phyloP scores from a whole-genome alignment of 139 green algal species.

The Dunaliella primolecta region DNA sequence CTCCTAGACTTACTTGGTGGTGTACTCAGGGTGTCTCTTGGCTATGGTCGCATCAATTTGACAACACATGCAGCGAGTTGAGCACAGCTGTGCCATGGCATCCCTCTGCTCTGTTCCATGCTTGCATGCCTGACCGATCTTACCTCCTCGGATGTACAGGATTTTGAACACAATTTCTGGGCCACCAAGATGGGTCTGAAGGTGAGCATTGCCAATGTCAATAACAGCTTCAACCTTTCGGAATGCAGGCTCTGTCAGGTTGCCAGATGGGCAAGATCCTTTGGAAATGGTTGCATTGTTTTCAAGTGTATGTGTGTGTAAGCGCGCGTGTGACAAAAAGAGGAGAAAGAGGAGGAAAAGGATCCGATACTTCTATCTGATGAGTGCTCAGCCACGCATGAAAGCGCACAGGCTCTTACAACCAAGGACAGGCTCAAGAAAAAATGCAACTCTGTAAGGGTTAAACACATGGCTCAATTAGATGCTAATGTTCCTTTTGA shows the following conservation, averaged over 20 bases:
- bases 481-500: not conserved
- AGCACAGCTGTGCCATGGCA: not conserved
- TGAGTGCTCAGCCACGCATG: too few relatives aligned
- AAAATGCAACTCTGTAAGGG: not conserved
- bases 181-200: constrained; percentile 38
- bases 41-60: not conserved
- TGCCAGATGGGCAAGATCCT: too few relatives aligned
- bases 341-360: too few relatives aligned
- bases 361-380: too few relatives aligned
- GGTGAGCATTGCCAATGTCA: constrained; percentile 4
- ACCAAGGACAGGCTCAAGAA: not conserved
- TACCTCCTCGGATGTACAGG: not conserved
- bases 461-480: not conserved
- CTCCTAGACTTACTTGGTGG: too few relatives aligned
- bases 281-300: not conserved
- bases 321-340: too few relatives aligned
- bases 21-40: too few relatives aligned
- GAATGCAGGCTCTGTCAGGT: too few relatives aligned
- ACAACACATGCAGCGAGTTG: not conserved
- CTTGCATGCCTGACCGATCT: not conserved
- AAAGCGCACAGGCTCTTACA: too few relatives aligned
- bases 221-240: too few relatives aligned
- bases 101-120: too few relatives aligned
- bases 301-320: not conserved
- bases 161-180: constrained; percentile 75